Evolutionary conservation across 176 grass and related monocot species (phyloP), one percentile per base, ranked within the genome.

Genomic region (Paspalum notatum): DNA sequence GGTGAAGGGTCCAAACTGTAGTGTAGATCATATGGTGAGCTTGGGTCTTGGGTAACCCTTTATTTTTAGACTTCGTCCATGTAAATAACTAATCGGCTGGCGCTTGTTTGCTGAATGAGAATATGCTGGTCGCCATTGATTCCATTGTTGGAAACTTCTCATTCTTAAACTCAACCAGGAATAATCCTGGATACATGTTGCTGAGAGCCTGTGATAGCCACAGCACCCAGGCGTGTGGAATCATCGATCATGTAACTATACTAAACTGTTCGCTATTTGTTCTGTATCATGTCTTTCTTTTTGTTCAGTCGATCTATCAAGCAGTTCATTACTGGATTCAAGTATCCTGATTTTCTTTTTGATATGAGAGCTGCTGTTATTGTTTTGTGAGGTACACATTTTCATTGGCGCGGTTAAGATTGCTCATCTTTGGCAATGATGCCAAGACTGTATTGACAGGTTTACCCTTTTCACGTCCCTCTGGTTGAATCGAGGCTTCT

Each of bases 21-120:
- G 39, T 59, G 43, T 74, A 78, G 21, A 66, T 82, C 72, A 50
- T 71, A 49, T 17, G 78, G 60, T 76, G 68, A 82, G 27, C 62
- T 78, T 20, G 32, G 24, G 63, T 54, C 62, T 78, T 20, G 32
- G 24, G 63, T 54, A 71, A 57, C n/a, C 24, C 27, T 24, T 60
- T 63, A 20, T 43, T 42, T 18, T 56, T 15, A 43, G 64, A 69
- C 32, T 12, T 76, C 32, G 24, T 71, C 39, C 48, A 17, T 77
- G 87, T 82, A 85, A 58, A 72, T 89, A 78, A 82, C 66, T 71
- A 58, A 82, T 89, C 72, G 20, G 37, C 57, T 66, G 78, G 83
- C 21, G 17, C 41, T 66, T 85, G 58, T 22, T 40, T 56, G 32
- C 21, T 45, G 17, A 58, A 41, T 18, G 61, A 25, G 68, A 39